Conservation (phyloP, 768 basidiomycete species). For the Serendipita sp. region DNA sequence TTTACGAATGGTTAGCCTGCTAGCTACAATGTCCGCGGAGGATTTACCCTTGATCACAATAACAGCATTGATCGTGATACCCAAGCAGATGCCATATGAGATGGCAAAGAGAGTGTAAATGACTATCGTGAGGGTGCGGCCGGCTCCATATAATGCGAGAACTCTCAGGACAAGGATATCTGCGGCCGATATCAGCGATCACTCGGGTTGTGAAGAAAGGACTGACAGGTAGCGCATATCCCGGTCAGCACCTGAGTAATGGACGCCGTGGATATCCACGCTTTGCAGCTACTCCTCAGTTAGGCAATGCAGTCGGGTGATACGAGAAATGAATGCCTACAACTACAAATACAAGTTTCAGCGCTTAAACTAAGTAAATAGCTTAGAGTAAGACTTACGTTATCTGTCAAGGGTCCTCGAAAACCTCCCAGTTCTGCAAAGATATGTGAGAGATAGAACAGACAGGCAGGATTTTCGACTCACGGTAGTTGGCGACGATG, state of each 20-base stretch:
- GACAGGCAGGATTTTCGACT: not conserved
- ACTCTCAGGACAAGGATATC: not conserved
- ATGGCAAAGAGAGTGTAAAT: not conserved
- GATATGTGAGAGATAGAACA: not conserved
- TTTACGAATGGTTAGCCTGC: not conserved
- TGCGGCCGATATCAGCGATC: not conserved
- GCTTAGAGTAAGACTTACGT: not conserved
- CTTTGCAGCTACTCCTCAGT: not conserved
- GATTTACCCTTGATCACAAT: not conserved
- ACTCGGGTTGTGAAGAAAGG: not conserved
- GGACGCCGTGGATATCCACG: not conserved
- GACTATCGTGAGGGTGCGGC: not conserved
- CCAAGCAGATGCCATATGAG: slow-evolving; percentile 1
- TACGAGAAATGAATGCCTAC: not conserved
- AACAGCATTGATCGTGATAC: not conserved
- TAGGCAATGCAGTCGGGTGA: not conserved
- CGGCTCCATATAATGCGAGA: not conserved
- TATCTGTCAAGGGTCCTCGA: not conserved
- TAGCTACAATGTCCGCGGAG: too few relatives aligned
- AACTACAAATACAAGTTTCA: not conserved
- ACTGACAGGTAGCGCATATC: not conserved
- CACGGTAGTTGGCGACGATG: slow-evolving; percentile 1
- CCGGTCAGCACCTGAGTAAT: not conserved
- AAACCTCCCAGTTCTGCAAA: not conserved
- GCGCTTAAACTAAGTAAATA: not conserved